These are phyloP conservation scores for Heterobasidion parviporum DNA, from an alignment of 1,284 basidiomycete genomes.

Conservation along the genomic window DNA sequence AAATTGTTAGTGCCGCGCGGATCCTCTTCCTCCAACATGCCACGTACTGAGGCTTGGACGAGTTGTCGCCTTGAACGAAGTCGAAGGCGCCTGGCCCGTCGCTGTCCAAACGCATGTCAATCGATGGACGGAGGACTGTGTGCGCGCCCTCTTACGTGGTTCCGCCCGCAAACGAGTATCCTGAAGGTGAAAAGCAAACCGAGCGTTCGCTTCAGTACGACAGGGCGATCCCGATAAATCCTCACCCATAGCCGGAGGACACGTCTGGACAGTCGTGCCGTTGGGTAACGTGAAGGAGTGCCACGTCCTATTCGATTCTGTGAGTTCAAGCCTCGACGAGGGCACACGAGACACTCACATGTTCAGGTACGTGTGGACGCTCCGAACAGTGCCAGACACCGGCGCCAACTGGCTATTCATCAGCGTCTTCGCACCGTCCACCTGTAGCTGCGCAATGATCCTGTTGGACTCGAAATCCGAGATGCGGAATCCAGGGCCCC, in stretches of 20 bases:
- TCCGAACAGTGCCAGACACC: conserved; percentile 53
- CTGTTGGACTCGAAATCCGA: conserved; percentile 68
- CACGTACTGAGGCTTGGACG: conserved; percentile 43
- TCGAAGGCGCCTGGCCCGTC: conserved; percentile 80
- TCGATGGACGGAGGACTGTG: neutral
- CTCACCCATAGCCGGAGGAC: conserved; percentile 72
- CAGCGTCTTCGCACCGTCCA: conserved; percentile 52
- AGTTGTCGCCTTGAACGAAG: conserved; percentile 73
- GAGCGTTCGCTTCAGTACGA: neutral
- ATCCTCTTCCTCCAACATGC: neutral
- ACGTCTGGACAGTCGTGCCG: conserved; percentile 63
- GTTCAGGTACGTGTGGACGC: conserved; percentile 58
- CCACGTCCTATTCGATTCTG: conserved; percentile 21
- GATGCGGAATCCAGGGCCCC: conserved; percentile 63
- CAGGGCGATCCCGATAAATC: conserved; percentile 1
- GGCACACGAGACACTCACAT: conserved; percentile 38
- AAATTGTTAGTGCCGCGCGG: neutral
- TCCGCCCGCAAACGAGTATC: conserved; percentile 56
- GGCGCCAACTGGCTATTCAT: conserved; percentile 39
- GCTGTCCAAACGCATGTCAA: conserved; percentile 22
- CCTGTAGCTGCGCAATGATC: conserved; percentile 62
- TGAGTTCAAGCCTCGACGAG: neutral
- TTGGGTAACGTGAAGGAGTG: conserved; percentile 60
- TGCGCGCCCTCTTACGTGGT: conserved; percentile 49
- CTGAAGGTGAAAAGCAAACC: conserved; percentile 1